phyloP scores from a whole-genome alignment of 345 rosid genomes.

The Noccaea caerulescens region DNA sequence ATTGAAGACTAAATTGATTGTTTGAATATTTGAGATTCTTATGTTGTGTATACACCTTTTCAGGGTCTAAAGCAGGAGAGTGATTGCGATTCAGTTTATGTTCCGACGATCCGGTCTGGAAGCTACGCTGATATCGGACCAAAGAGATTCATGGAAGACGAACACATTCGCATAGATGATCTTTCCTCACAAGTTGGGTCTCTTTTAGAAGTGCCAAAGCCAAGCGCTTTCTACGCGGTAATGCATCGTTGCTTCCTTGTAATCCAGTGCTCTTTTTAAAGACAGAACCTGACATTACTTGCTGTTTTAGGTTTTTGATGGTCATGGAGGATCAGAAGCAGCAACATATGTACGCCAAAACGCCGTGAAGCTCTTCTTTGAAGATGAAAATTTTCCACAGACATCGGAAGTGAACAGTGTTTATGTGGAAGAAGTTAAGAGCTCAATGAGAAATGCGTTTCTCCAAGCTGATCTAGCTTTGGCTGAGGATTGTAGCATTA shows the following conservation, averaged over 20 bases:
- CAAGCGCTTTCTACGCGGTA: slow-evolving; percentile 91
- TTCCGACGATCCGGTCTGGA: slow-evolving; percentile 81
- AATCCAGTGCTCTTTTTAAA: not conserved
- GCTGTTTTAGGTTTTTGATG: slow-evolving; percentile 63
- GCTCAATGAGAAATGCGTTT: slow-evolving; percentile 62
- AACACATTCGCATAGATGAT: slow-evolving; percentile 82
- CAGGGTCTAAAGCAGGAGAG: slow-evolving; percentile 21
- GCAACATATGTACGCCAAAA: slow-evolving; percentile 73
- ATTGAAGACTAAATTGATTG: not conserved
- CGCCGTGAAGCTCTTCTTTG: slow-evolving; percentile 69
- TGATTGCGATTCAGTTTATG: slow-evolving; percentile 36
- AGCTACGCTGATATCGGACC: slow-evolving; percentile 74
- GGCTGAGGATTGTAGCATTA: slow-evolving; percentile 67
- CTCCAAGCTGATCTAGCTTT: slow-evolving; percentile 76
- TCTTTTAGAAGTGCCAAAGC: slow-evolving; percentile 54
- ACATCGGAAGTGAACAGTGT: slow-evolving; percentile 55
- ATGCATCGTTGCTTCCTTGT: not conserved
- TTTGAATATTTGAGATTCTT: not conserved
- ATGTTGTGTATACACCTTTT: slow-evolving; percentile 12
- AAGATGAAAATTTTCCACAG: slow-evolving; percentile 61
- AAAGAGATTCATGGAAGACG: slow-evolving; percentile 81
- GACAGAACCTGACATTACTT: slow-evolving; percentile 11
- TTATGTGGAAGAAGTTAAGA: slow-evolving; percentile 64
- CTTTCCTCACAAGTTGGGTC: slow-evolving; percentile 65
- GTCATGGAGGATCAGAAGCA: slow-evolving; percentile 92